Evolutionary conservation across 441 rosid species (phyloP), one percentile per base, ranked within the genome.

Genomic region (Francoa sonchifolia): DNA sequence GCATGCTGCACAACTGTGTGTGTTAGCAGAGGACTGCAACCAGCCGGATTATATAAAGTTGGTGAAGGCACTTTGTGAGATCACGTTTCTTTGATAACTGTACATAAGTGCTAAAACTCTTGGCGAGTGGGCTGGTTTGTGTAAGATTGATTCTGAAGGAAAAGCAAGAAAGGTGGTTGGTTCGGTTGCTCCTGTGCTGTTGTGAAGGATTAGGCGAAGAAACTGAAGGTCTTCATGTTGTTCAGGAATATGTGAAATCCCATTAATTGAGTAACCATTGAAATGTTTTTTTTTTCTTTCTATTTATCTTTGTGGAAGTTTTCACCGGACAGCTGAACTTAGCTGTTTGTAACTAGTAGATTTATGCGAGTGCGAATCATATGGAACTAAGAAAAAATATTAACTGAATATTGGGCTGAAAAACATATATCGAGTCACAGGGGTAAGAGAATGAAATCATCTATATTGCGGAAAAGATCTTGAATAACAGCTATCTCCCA

Each of bases 91-190:
- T 35, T 16, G 39, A 35, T 35, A 12, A 35, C 39, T 0, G 21
- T 35, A 16, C 21, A n/a, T 22, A 8, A 35, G 21, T 35, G 21
- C 39, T 5, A 16, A 35, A 22, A 16, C 39, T 8, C 19, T 35
- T 35, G 39, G 39, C 21, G 39, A 35, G 39, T 35, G 39, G 39
- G 19, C 39, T 35, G 39, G 39, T 35, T 22, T 35, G n/a, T 35
- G 39, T 22, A 35, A 35, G 39, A 35, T 35, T 16, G 39, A 35
- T 13, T 35, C 39, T 35, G 21, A 35, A 35, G 39, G 39, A 20
- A 35, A 35, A 16, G 21, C 39, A 16, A 16, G 39, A 18, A 35
- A 35, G 12, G 39, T 35, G 16, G 39, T 35, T 35, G n/a, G n/a
- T n/a, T n/a, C n/a, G 39, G 39, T 35, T 35, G 39, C 21, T 35